Evolutionary conservation across 176 grass and related monocot species (phyloP), one percentile per base, ranked within the genome.

Genomic region (Stipa capillata): DNA sequence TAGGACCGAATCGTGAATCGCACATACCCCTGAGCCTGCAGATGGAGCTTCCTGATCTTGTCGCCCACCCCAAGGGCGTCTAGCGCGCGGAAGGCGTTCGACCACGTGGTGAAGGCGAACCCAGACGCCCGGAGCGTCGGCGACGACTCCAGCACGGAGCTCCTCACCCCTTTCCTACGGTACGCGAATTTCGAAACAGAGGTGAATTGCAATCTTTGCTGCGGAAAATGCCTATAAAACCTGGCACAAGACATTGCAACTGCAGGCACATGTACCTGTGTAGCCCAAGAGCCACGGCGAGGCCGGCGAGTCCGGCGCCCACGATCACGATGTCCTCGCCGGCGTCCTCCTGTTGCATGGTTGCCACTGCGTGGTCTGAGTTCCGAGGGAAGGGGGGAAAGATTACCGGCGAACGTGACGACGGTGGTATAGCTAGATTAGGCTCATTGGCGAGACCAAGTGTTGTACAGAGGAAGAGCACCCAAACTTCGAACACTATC

Each of bases 131-230:
- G 84, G 25, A 98, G 66, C 41, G 47, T 25, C 65, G 79, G 79
- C 32, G 88, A 93, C 45, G 96, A 98, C 67, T 98, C 92, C 73
- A 98, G 72, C 78, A 98, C 92, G 52, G 87, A 2, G 83, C 96
- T 87, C 49, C 77, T 64, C 50, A 98, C 51, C 41, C 94, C 89
- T 79, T 84, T 79, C 80, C 94, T 94, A n/a, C 36, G 63, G 15
- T 20, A 18, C 2, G 8, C 9, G 3, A 43, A 24, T 13, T n/a
- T 41, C n/a, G 8, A 40, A 20, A 53, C 14, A n/a, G 5, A 53
- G 32, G 14, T 65, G 47, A 18, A 27, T 35, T 35, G 37, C 2
- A 2, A 14, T 32, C 15, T 43, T 8, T 2, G 1, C 16, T 17
- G 44, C 17, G 44, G n/a, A n/a, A n/a, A n/a, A n/a, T n/a, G n/a